Conservation (phyloP, 768 basidiomycete species). For the Lepiota venenata region DNA sequence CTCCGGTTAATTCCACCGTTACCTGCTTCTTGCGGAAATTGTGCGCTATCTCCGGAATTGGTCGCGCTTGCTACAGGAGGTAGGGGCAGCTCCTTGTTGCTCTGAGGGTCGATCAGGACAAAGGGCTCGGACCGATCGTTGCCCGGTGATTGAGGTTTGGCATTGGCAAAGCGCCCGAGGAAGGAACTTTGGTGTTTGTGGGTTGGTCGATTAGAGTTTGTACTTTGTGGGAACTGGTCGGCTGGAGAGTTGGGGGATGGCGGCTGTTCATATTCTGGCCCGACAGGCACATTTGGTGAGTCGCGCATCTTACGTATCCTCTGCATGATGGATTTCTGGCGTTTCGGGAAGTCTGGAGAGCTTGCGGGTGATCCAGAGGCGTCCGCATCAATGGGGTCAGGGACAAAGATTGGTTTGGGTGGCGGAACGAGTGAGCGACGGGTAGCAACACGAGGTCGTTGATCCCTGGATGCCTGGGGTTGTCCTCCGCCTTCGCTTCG, state of each 20-base stretch:
- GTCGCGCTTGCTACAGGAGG: slow-evolving; percentile 35
- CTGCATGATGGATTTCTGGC: slow-evolving; percentile 82
- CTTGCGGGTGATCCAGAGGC: slow-evolving; percentile 37
- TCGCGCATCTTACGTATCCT: slow-evolving; percentile 89
- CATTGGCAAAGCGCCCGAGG: slow-evolving; percentile 63
- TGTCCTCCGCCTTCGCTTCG: slow-evolving; percentile 2
- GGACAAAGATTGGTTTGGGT: slow-evolving; percentile 79
- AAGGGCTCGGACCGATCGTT: slow-evolving; percentile 50
- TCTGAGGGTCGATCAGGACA: slow-evolving; percentile 59
- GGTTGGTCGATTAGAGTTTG: slow-evolving; percentile 46
- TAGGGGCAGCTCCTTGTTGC: slow-evolving; percentile 50
- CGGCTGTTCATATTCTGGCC: slow-evolving; percentile 38
- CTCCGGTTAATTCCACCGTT: slow-evolving; percentile 53
- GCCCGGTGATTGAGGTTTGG: slow-evolving; percentile 20
- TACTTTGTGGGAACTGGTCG: slow-evolving; percentile 25
- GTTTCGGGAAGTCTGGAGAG: slow-evolving; percentile 54
- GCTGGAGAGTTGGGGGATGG: slow-evolving; percentile 45
- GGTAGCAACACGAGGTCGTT: slow-evolving; percentile 34
- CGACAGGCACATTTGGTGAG: slow-evolving; percentile 77
- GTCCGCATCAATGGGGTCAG: slow-evolving; percentile 41
- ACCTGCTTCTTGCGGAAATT: slow-evolving; percentile 30
- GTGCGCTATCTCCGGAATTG: slow-evolving; percentile 50
- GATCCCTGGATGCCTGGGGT: slow-evolving; percentile 36
- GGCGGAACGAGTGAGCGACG: slow-evolving; percentile 66
- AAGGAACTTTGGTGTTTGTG: slow-evolving; percentile 75